Base-by-base conservation (phyloP, 192 early-diverging fungal genomes). In the Linnemannia hyalina region DNA sequence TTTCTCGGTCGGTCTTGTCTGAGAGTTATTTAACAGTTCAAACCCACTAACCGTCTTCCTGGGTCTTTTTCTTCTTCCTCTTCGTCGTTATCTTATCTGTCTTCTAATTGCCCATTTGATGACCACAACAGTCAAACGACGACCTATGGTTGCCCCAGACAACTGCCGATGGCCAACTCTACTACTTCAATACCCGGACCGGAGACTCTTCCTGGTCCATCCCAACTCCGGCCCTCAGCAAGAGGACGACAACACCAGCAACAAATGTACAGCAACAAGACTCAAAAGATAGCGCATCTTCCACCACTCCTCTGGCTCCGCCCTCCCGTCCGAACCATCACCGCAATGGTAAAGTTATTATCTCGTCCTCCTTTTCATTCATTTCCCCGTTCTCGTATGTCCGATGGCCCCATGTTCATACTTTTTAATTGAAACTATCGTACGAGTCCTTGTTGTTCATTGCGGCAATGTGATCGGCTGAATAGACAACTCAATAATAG, bases 121-220 rank as follows among this genome's bases (percentile, higher is more conserved):
- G 15, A 20, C 49, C 0, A 52, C 18, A 52, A 52, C 20, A 83
- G 81, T 13, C 57, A 23, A 74, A n/a, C 40, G 81, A 83, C 20
- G 81, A 83, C 42, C 63, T 77, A 0, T 90, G 89, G 89, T 60
- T 90, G 47, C 70, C 81, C 57, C 87, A 89, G 57, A 76, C 70
- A 20, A 82, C 89, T 49, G 75, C 81, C 11, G 89, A 91, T 46
- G 89, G 89, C 3, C 78, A 78, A 26, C 68, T 90, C 20, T 93
- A 90, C 42, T 92, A 92, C 77, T 92, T 89, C 73, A 89, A 93
- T 87, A 78, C 74, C 57, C 63, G 90, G 26, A 93, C 91, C n/a
- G 83, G 85, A 15, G 82, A 91, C 40, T 88, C 90, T 16, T 91
- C 89, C 57, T 93, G 91, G 92, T 81, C 81, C 57, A 83, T 83